These are phyloP conservation scores for Botrytis galanthina DNA, from an alignment of 2,329 filamentous ascomycete species.

Conservation along the genomic window DNA sequence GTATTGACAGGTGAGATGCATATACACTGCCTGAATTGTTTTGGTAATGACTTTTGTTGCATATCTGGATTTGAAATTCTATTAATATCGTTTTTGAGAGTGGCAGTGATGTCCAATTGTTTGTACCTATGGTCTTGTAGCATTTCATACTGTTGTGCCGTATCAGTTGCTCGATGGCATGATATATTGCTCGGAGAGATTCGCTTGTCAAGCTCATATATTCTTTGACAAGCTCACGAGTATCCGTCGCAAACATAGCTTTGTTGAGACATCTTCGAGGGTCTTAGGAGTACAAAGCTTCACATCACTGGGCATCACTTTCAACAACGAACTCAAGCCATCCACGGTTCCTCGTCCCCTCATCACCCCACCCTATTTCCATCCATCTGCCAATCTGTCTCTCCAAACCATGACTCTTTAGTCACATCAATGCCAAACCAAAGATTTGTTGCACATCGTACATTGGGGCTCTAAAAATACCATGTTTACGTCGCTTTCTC, in stretches of 20 bases:
- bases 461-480: conserved; percentile 5
- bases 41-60: not conserved
- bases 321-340: not conserved
- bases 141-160: not conserved
- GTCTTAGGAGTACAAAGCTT: not conserved
- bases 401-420: not conserved
- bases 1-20: not conserved
- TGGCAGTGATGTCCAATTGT: not conserved
- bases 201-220: not conserved
- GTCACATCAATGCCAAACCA: not conserved
- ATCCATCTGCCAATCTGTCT: not conserved
- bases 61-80: not conserved
- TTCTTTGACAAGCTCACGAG: not conserved
- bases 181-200: not conserved
- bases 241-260: not conserved
- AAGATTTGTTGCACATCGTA: not conserved
- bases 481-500: not conserved
- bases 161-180: not conserved
- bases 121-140: not conserved
- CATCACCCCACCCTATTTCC: not conserved
- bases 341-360: not conserved
- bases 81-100: not conserved
- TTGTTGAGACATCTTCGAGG: not conserved
- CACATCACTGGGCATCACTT: not conserved
- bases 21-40: not conserved